A percentile compares a stretch with the other conserved stretches of the same genome.
Conservation (phyloP, 495 filamentous ascomycete species). For the Hyaloscypha bicolor region DNA sequence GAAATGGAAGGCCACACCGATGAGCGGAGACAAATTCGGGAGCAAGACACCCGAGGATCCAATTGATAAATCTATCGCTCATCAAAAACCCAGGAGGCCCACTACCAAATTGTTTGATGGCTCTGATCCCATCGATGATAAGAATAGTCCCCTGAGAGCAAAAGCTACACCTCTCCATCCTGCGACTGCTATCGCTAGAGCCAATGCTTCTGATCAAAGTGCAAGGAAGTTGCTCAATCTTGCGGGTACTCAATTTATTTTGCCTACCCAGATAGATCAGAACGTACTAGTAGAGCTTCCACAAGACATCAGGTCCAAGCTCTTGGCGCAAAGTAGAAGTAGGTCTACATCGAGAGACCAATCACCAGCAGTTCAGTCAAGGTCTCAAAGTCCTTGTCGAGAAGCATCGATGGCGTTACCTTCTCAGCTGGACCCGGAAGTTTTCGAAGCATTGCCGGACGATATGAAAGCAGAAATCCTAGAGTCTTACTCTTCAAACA, state of each 20-base stretch:
- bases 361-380: conserved; percentile 23
- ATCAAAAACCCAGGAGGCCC: conserved; percentile 22
- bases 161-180: conserved; percentile 49
- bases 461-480: conserved; percentile 83
- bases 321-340: conserved; percentile 50
- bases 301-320: conserved; percentile 72
- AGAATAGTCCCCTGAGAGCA: conserved; percentile 68
- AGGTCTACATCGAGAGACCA: conserved; percentile 19
- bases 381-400: conserved; percentile 18
- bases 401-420: conserved; percentile 15
- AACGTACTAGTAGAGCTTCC: conserved; percentile 76
- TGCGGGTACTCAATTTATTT: conserved; percentile 81
- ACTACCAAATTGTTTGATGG: conserved; percentile 10
- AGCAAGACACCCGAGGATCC: conserved; percentile 22
- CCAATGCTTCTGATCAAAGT: conserved; percentile 58
- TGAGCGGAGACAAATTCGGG: conserved; percentile 31
- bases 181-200: conserved; percentile 53
- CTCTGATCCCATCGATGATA: conserved; percentile 52
- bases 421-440: conserved; percentile 67
- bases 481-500: conserved; percentile 57
- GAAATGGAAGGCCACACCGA: conserved; percentile 28
- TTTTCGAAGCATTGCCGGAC: conserved; percentile 75
- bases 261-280: conserved; percentile 79
- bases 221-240: conserved; percentile 72
- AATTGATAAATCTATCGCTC: conserved; percentile 34